These are phyloP conservation scores for Sporisorium exsertum DNA, from an alignment of 1,284 basidiomycete genomes.

Conservation along the genomic window DNA sequence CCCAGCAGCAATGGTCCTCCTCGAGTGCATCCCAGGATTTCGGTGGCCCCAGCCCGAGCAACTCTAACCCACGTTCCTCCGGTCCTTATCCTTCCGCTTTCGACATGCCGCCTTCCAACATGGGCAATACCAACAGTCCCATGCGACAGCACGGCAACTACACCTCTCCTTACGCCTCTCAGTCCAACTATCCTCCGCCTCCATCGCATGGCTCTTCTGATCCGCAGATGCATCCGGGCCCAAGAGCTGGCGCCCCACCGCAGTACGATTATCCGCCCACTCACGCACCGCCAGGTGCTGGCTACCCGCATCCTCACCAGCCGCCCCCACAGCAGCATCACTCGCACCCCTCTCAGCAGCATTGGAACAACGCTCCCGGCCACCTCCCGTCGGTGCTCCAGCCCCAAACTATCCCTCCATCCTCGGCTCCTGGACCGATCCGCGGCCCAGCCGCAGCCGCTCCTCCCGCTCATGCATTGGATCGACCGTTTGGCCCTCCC, in stretches of 20 bases:
- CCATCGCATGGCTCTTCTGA: constrained; percentile 20
- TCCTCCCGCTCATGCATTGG: constrained; percentile 10
- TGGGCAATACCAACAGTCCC: constrained; percentile 21
- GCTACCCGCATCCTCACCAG: constrained; percentile 29
- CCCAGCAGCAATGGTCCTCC: constrained; percentile 25
- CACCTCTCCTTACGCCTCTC: constrained; percentile 22
- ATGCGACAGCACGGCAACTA: constrained; percentile 31
- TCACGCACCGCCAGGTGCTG: constrained; percentile 13
- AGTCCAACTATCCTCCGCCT: constrained; percentile 22
- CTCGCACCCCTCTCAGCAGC: constrained; percentile 19
- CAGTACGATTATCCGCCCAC: constrained; percentile 28
- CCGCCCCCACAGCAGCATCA: constrained; percentile 23
- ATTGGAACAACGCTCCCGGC: constrained; percentile 27
- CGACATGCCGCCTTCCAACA: constrained; percentile 8
- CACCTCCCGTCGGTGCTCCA: constrained; percentile 43
- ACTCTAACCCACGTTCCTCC: constrained; percentile 27
- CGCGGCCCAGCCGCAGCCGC: constrained; percentile 7
- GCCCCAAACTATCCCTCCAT: constrained; percentile 15
- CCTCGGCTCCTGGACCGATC: background rate
- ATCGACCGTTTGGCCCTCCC: constrained; percentile 14
- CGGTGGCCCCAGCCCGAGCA: constrained; percentile 30
- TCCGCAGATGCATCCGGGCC: constrained; percentile 23
- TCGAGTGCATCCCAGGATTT: constrained; percentile 25
- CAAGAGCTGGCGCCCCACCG: constrained; percentile 9
- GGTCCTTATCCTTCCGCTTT: constrained; percentile 29